phyloP scores from a whole-genome alignment of 768 basidiomycete species.

The Leccinellum rugosiceps region DNA sequence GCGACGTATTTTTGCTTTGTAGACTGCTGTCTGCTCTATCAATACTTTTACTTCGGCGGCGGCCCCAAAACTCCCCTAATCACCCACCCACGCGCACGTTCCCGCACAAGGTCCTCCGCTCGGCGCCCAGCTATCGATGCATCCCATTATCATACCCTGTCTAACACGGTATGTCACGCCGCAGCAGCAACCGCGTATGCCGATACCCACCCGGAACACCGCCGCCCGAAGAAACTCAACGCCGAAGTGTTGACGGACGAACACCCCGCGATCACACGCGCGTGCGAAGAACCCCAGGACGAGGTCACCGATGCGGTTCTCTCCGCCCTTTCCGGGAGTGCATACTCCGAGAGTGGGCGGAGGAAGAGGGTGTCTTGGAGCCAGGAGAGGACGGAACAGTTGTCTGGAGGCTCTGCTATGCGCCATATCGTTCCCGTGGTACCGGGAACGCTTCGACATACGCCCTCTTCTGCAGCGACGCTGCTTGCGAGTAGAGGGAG shows the following conservation, averaged over 20 bases:
- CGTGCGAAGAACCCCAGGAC: conserved; percentile 30
- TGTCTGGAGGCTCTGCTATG: conserved; percentile 41
- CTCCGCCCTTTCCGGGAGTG: conserved; percentile 65
- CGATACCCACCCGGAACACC: conserved; percentile 42
- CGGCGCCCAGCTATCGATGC: conserved; percentile 53
- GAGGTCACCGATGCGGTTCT: conserved; percentile 52
- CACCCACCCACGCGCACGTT: conserved; percentile 38
- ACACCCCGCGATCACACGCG: conserved; percentile 9
- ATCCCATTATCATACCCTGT: conserved; percentile 66
- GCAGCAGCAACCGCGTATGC: conserved; percentile 66
- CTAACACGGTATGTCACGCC: conserved; percentile 67
- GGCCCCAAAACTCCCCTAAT: conserved; percentile 33
- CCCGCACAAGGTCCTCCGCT: conserved; percentile 40
- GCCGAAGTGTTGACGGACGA: conserved; percentile 25
- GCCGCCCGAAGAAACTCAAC: conserved; percentile 26
- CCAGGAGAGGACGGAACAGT: conserved; percentile 57
- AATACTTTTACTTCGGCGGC: conserved; percentile 76
- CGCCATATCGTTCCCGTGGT: conserved; percentile 34
- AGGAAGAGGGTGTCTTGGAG: conserved; percentile 69
- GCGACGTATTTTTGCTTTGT: conserved; percentile 88
- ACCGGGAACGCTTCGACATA: conserved; percentile 31
- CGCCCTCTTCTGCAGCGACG: conserved; percentile 17
- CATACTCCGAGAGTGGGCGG: conserved; percentile 67
- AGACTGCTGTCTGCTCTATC: conserved; percentile 70
- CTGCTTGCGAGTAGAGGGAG: conserved; percentile 41